These are phyloP conservation scores for Alternaria solani DNA, from an alignment of 2,329 filamentous ascomycete species.

Conservation along the genomic window DNA sequence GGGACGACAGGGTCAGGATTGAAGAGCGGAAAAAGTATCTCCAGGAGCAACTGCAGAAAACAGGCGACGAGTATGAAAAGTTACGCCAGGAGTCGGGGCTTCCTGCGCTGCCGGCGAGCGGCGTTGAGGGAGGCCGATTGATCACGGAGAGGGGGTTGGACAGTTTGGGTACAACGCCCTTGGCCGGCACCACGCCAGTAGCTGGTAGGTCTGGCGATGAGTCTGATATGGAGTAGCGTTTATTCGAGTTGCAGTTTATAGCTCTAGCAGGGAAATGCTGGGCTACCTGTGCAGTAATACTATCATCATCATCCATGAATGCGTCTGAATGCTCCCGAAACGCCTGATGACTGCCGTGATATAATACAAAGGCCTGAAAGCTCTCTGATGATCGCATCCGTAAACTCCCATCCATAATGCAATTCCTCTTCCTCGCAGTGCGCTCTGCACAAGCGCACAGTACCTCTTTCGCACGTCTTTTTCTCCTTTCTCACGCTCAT, in stretches of 20 bases:
- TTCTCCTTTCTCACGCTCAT: conserved; percentile 17
- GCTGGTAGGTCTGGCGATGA: conserved; percentile 34
- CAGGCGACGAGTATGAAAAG: conserved; percentile 74
- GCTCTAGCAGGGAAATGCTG: conserved; percentile 8
- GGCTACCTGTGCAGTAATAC: conserved; percentile 14
- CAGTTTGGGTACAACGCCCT: conserved; percentile 48
- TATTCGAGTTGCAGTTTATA: conserved; percentile 4
- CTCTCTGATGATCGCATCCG: neutral
- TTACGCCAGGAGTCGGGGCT: conserved; percentile 61
- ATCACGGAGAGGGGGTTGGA: conserved; percentile 48
- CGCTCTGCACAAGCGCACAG: neutral
- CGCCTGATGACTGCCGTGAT: neutral
- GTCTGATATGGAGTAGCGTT: conserved; percentile 39
- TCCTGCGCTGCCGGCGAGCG: conserved; percentile 41
- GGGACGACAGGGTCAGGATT: conserved; percentile 74
- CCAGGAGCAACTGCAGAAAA: conserved; percentile 80
- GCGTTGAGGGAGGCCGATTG: conserved; percentile 34
- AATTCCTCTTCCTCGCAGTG: neutral
- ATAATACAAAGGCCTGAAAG: conserved; percentile 5
- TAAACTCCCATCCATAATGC: conserved; percentile 6
- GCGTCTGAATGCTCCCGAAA: neutral
- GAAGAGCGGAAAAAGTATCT: conserved; percentile 77
- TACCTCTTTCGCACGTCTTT: neutral
- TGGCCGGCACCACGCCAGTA: conserved; percentile 44
- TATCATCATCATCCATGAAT: neutral